Conservation (phyloP, 2,329 filamentous ascomycete species). For the Aureobasidium sp. region DNA sequence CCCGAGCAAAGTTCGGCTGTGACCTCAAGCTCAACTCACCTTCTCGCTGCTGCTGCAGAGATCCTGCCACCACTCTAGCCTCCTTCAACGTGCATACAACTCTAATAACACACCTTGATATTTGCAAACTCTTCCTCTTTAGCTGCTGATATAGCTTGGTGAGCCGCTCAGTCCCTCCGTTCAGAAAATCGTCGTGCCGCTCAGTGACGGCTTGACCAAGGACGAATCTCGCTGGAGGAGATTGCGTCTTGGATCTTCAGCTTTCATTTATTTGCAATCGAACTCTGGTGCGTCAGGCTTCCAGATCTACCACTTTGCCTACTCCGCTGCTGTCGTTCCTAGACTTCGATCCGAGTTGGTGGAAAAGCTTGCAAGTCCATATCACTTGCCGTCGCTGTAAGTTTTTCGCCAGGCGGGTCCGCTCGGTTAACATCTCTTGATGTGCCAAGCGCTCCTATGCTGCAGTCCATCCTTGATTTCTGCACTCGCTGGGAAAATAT, state of each 20-base stretch:
- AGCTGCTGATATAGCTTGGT: neutral
- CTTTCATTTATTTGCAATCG: conserved; percentile 3
- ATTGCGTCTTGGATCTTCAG: conserved; percentile 9
- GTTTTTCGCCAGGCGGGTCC: neutral
- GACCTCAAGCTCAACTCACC: conserved; percentile 12
- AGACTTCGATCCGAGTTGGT: neutral
- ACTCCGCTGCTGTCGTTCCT: neutral
- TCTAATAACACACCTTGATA: neutral
- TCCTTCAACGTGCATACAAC: conserved; percentile 12
- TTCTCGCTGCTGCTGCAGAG: neutral
- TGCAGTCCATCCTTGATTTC: conserved; percentile 5
- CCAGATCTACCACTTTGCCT: neutral
- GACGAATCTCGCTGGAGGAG: neutral
- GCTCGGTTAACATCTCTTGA: neutral
- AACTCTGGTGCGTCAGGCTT: neutral
- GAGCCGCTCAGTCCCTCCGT: neutral
- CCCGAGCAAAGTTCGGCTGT: conserved; percentile 3
- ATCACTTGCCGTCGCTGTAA: conserved; percentile 1
- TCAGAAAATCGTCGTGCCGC: neutral
- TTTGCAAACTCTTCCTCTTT: neutral
- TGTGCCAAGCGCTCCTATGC: neutral
- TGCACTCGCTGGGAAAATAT: neutral
- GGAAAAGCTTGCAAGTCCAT: neutral
- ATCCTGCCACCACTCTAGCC: neutral
- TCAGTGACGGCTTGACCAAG: neutral